These are phyloP conservation scores for Fusarium duplospermum DNA, from an alignment of 2,329 filamentous ascomycete species.

Conservation along the genomic window DNA sequence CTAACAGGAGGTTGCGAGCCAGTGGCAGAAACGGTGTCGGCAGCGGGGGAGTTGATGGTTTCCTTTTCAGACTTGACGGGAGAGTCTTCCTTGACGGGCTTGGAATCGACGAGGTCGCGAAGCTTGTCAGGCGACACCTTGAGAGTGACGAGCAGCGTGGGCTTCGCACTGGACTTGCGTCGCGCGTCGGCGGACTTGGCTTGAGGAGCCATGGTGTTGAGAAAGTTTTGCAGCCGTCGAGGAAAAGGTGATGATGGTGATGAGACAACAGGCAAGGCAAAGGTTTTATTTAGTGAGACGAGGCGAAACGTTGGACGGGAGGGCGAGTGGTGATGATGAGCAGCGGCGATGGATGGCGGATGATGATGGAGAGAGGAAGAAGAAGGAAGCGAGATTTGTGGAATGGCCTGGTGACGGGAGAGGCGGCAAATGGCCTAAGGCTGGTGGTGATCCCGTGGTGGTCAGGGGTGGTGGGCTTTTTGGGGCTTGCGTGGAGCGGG, in stretches of 20 bases:
- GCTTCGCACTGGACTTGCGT: constrained; percentile 53
- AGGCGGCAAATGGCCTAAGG: constrained; percentile 43
- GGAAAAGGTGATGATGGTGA: constrained; percentile 24
- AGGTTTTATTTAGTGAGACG: constrained; percentile 10
- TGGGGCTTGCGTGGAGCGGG: constrained; percentile 45
- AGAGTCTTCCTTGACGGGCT: constrained; percentile 57
- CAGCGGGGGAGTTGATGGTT: constrained; percentile 58
- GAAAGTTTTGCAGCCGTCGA: constrained; percentile 10
- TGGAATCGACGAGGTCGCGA: constrained; percentile 61
- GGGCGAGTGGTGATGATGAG: constrained; percentile 17
- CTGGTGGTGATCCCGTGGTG: constrained; percentile 46
- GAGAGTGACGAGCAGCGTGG: constrained; percentile 61
- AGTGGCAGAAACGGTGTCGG: constrained; percentile 53
- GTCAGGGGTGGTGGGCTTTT: constrained; percentile 47
- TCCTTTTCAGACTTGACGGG: constrained; percentile 52
- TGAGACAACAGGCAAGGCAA: constrained; percentile 8
- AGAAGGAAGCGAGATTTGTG: constrained; percentile 35
- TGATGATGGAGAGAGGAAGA: constrained; percentile 15
- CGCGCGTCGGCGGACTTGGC: constrained; percentile 50
- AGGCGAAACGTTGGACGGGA: neutral
- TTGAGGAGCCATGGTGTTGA: constrained; percentile 49
- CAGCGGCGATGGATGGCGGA: constrained; percentile 12
- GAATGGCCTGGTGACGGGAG: constrained; percentile 42
- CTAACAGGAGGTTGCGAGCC: constrained; percentile 45
- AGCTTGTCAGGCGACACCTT: constrained; percentile 63